Evolutionary conservation across 306 rosid species (phyloP), one percentile per base, ranked within the genome.

Genomic region (Cucurbita maxima): DNA sequence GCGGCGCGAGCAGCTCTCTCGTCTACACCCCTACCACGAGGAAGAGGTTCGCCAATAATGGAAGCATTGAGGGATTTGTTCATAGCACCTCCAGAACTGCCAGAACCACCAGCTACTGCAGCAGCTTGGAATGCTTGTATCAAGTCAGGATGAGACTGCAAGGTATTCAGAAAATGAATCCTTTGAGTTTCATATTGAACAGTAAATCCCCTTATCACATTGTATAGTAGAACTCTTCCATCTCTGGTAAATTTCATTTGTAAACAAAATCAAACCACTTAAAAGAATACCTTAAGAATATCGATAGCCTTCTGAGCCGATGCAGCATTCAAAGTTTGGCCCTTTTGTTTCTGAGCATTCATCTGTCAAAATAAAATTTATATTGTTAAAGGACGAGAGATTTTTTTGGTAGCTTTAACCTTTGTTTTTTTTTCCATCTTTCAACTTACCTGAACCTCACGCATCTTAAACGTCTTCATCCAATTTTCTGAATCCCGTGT

Each of bases 381-480:
- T 40, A 58, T 8, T 20, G 36, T 41, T 68, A 36, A n/a, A 34
- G 20, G 56, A 34, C 58, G 15, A 70, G 34, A 50, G 15, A 50
- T 3, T 70, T 38, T 25, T 16, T 70, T 34, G 47, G 9, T 47
- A 50, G 74, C 58, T 70, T 36, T 48, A 25, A 70, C 47, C 74
- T 44, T 19, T 40, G 6, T 60, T 3, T 7, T 34, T 1, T 16
- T 43, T 10, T 6, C 37, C 53, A 43, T 44, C 54, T 43, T 18
- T 66, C 10, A 58, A 43, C 53, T 64, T 83, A 88, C 97, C 97
- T 87, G 99, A 67, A 85, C 79, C 78, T 95, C 99, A 41, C 99
- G 96, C 99, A 86, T 83, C 87, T 87, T 91, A 80, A 95, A 89
- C 58, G 96, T 91, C 81, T 95, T 87, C 96, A 95, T 89, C 99